Base-by-base conservation (phyloP, 805 yeast species). In the Ogataea methanolica region DNA sequence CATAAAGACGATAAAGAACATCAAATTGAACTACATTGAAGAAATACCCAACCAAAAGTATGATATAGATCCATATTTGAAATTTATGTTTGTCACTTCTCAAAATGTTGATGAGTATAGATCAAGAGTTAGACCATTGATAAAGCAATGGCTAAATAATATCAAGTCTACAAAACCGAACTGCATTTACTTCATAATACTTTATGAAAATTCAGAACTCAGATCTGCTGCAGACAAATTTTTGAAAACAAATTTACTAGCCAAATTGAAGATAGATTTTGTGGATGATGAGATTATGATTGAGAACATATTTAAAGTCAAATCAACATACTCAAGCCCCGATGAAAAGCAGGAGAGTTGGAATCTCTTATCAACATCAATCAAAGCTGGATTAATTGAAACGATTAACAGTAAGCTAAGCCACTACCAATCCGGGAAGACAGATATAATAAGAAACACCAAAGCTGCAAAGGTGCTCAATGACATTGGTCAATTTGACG, bases 111-210 rank as follows among this genome's bases (percentile, higher is more conserved):
- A 92, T 15, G 79, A 79, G 1, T 92, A 92, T 63, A 72, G 95
- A 50, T 65, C 85, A 0, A 87, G 84, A 57, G 89, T 86, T 0
- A 76, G 99, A 36, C 96, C 96, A 1, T 69, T 89, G 54, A 79
- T 91, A 21, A 76, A 74, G 42, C 94, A 85, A 54, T 94, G 99
- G 98, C 69, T 87, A 23, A 71, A 75, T 45, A 56, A 72, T 39
- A 55, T 70, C 53, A 55, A 69, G 49, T 47, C 68, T 60, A 43
- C 77, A 46, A 74, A 78, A 2, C 76, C 83, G 9, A 83, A 81
- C 43, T 81, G 90, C 8, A 53, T 57, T 11, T 56, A 60, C 83
- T 69, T 78, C 50, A 73, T 89, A 5, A 64, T 88, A 0, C 71
- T 78, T 42, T 78, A 75, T 57, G 72, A 75, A 4, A 52, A 58